Base-by-base conservation (phyloP, 179 eudicot genomes). In the Spinacia oleracea region DNA sequence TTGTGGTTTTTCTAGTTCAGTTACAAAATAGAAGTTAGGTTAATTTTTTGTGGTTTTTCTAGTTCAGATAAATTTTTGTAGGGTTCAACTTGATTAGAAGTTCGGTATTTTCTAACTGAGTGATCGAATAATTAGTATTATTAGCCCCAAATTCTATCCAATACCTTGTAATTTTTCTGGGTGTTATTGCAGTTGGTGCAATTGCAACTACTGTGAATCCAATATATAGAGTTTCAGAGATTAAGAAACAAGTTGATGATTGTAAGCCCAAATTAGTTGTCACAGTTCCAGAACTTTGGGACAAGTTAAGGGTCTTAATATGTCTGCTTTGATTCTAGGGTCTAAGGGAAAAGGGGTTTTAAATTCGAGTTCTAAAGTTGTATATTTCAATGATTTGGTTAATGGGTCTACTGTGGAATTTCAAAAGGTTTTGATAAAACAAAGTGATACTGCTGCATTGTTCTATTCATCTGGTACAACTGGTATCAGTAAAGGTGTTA, bases 381-480 rank as follows among this genome's bases (percentile, higher is more conserved):
- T 81, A 56, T 80, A 71, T 42, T 87, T 84, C 14, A 4, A 21
- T 77, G 89, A 87, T 51, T 79, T 89, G 82, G 59, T 83, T 35
- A 73, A 23, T 77, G 80, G 89, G 85, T 72, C 73, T 20, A 34
- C 14, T 20, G 38, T 72, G 4, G 79, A 81, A 45, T 77, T 87
- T 6, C 86, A 89, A 6, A 58, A 48, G 23, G 84, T 82, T 46
- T 20, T 48, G 5, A 74, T 90, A 18, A 77, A 59, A 7, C 88
- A 87, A 50, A 74, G 46, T 73, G 94, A 92, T 12, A 85, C 89
- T 63, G 93, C 90, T 29, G 91, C 89, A 15, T 78, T 89, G 43
- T 45, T 92, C 84, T 92, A 92, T 72, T 92, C 95, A 7, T 92
- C 97, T 4, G 97, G 97, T 1, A 92, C 97, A 2, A 91, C 95